Percentiles rank a stretch among this genome's conserved stretches.
These are phyloP conservation scores for Chaetomium olivaceum DNA, from an alignment of 2,329 filamentous ascomycete genomes.

Conservation along the genomic window DNA sequence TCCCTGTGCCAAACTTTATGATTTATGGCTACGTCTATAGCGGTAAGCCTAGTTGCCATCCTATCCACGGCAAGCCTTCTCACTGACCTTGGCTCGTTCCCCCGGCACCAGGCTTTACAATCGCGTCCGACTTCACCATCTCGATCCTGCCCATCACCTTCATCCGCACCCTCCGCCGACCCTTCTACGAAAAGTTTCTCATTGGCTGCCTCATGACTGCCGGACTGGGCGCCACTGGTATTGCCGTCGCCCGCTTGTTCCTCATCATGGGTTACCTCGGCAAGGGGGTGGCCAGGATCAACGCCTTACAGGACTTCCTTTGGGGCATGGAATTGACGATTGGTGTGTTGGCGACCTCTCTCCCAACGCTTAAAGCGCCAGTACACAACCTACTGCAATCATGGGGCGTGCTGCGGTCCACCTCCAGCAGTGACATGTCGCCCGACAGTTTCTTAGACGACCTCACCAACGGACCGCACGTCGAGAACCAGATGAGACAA, in stretches of 20 bases:
- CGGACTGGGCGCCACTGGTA: conserved; percentile 7
- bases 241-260: conserved; percentile 9
- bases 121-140: conserved; percentile 14
- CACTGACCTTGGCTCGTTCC: background rate
- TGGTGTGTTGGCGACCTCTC: conserved; percentile 4
- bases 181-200: background rate
- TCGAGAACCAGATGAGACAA: background rate
- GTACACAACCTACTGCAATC: conserved; percentile 4
- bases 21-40: conserved; percentile 11
- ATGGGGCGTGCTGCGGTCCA: conserved; percentile 9
- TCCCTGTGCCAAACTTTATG: conserved; percentile 1
- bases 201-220: conserved; percentile 13
- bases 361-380: conserved; percentile 12
- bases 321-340: conserved; percentile 16
- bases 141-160: conserved; percentile 14
- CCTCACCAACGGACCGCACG: background rate
- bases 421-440: background rate
- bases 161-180: conserved; percentile 13
- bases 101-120: conserved; percentile 2
- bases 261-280: conserved; percentile 14
- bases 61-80: background rate
- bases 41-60: background rate
- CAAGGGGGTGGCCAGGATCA: background rate
- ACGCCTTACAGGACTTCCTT: conserved; percentile 10
- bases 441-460: background rate